Conservation (phyloP, 495 filamentous ascomycete genomes). For the Gamarada debralockiae region DNA sequence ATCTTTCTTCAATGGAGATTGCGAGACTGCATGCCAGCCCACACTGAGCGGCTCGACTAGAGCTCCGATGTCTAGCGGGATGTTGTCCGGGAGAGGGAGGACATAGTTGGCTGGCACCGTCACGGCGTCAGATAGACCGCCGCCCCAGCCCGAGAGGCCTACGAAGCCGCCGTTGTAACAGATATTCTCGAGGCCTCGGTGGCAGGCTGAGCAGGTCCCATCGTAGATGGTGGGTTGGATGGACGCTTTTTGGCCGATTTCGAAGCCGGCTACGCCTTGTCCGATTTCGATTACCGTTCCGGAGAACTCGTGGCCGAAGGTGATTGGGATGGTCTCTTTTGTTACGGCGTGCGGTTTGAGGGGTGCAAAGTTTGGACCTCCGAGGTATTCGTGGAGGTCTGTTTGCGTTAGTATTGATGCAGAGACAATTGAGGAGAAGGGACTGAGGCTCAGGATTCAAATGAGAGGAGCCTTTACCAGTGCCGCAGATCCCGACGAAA, state of each 20-base stretch:
- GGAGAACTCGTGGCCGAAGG: conserved; percentile 61
- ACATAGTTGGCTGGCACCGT: conserved; percentile 43
- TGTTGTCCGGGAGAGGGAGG: conserved; percentile 39
- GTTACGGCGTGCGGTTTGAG: conserved; percentile 55
- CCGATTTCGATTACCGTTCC: conserved; percentile 58
- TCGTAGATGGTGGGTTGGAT: conserved; percentile 59
- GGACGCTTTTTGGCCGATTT: conserved; percentile 51
- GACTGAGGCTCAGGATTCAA: not conserved
- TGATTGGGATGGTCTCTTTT: conserved; percentile 49
- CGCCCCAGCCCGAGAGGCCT: conserved; percentile 55
- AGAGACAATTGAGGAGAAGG: not conserved
- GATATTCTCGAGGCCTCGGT: conserved; percentile 46
- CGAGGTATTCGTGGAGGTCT: conserved; percentile 61
- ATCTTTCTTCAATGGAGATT: conserved; percentile 44
- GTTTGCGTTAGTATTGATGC: not conserved
- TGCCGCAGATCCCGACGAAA: conserved; percentile 57
- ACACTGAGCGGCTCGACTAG: conserved; percentile 60
- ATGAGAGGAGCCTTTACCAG: conserved; percentile 29
- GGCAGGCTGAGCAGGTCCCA: conserved; percentile 49
- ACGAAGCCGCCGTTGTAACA: conserved; percentile 59
- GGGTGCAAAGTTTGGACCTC: conserved; percentile 53
- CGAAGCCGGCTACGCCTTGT: conserved; percentile 42
- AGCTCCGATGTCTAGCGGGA: conserved; percentile 50
- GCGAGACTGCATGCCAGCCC: conserved; percentile 62
- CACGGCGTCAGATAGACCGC: conserved; percentile 53